phyloP scores from a whole-genome alignment of 2,329 filamentous ascomycete species.

The Penicillium sp. region DNA sequence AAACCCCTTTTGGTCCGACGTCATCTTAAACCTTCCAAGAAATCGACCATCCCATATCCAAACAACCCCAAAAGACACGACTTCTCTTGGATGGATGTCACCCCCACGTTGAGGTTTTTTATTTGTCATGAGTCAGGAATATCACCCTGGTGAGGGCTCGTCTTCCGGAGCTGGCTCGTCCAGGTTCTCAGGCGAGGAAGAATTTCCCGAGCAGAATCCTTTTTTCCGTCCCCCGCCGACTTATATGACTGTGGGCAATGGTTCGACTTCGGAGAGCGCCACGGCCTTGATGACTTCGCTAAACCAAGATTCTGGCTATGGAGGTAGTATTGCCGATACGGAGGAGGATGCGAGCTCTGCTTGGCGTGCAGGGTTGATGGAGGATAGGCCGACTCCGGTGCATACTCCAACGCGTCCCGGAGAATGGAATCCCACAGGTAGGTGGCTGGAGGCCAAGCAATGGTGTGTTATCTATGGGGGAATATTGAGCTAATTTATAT shows the following conservation, averaged over 20 bases:
- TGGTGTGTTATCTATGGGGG: neutral
- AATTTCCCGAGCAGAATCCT: constrained; percentile 20
- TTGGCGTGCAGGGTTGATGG: constrained; percentile 50
- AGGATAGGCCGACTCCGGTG: constrained; percentile 50
- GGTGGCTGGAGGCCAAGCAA: constrained; percentile 5
- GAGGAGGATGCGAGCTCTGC: constrained; percentile 36
- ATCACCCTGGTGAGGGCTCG: constrained; percentile 29
- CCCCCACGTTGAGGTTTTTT: constrained; percentile 5
- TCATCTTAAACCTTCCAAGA: constrained; percentile 17
- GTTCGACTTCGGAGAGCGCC: constrained; percentile 71
- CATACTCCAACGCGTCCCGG: constrained; percentile 47
- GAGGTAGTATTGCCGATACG: constrained; percentile 61
- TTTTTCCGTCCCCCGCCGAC: constrained; percentile 43
- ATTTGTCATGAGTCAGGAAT: constrained; percentile 38
- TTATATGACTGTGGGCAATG: constrained; percentile 83
- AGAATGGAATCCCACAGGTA: constrained; percentile 40
- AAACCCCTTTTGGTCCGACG: constrained; percentile 19
- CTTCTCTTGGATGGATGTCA: constrained; percentile 13
- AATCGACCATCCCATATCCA: constrained; percentile 16
- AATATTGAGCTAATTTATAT: constrained; percentile 12
- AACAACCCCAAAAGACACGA: constrained; percentile 5
- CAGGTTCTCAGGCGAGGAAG: constrained; percentile 22
- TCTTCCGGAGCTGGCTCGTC: constrained; percentile 33
- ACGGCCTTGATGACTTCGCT: constrained; percentile 70
- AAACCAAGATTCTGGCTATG: constrained; percentile 85